Evolutionary conservation across 805 yeast genomes (phyloP).

Genomic region (Vanderwaltozyma tropicalis): DNA sequence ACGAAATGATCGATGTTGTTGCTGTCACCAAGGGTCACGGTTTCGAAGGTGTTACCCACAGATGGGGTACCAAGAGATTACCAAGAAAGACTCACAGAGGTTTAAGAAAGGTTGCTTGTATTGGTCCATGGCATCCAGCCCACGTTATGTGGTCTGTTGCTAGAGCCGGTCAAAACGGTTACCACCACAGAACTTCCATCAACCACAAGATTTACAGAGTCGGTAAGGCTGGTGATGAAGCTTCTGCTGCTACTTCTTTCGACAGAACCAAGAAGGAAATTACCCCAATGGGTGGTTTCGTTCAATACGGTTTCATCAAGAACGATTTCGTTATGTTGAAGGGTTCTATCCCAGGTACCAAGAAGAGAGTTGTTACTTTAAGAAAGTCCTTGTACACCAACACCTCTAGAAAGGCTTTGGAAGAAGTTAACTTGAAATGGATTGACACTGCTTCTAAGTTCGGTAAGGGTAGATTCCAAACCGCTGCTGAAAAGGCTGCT

Average conservation of each 20-base stretch:
- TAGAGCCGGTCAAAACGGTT: slow-evolving; percentile 99
- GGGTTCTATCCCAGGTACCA: slow-evolving; percentile 99
- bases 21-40: slow-evolving; percentile 99
- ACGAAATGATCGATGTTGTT: slow-evolving; percentile 96
- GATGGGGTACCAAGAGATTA: slow-evolving; percentile 99
- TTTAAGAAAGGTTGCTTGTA: slow-evolving; percentile 99
- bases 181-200: slow-evolving; percentile 99
- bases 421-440: slow-evolving; percentile 96
- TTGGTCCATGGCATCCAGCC: slow-evolving; percentile 99
- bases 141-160: slow-evolving; percentile 99
- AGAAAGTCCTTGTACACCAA: slow-evolving; percentile 97
- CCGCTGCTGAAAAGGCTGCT: slow-evolving; percentile 99
- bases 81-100: slow-evolving; percentile 99
- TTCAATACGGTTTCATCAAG: slow-evolving; percentile 95
- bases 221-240: slow-evolving; percentile 92
- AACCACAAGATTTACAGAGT: slow-evolving; percentile 99
- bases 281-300: slow-evolving; percentile 99
- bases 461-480: slow-evolving; percentile 99
- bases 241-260: slow-evolving; percentile 90
- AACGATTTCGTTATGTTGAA: slow-evolving; percentile 95
- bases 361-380: slow-evolving; percentile 98
- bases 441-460: slow-evolving; percentile 99
- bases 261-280: slow-evolving; percentile 99
- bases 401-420: slow-evolving; percentile 96
- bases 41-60: slow-evolving; percentile 99